Conservation (phyloP, 306 rosid genomes). For the Luffa acutangula region DNA sequence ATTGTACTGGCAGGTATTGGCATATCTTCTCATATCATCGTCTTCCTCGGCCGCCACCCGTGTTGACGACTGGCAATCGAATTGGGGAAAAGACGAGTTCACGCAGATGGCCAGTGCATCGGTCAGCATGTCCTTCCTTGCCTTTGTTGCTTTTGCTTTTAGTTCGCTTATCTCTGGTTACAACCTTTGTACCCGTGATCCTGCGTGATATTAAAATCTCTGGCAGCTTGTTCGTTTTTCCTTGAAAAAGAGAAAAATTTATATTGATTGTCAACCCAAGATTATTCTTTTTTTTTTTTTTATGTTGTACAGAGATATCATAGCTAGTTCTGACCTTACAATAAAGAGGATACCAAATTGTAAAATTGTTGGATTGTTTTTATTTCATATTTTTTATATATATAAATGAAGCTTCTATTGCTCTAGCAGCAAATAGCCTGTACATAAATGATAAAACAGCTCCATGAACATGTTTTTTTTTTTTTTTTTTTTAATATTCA, state of each 20-base stretch:
- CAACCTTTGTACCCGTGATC: constrained; percentile 47
- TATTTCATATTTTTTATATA: neutral
- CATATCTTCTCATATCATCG: constrained; percentile 89
- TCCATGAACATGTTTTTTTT: neutral
- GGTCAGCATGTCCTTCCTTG: constrained; percentile 68
- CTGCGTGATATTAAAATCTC: constrained; percentile 18
- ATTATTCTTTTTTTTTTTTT: neutral
- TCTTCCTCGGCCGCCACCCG: constrained; percentile 91
- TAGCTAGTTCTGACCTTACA: constrained; percentile 8
- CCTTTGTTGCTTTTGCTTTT: constrained; percentile 75
- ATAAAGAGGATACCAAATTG: constrained; percentile 1
- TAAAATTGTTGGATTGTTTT: neutral
- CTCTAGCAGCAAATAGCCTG: neutral
- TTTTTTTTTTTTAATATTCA: no score
- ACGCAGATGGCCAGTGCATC: constrained; percentile 92
- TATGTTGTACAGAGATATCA: constrained; percentile 11
- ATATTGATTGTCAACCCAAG: neutral
- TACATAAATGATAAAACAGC: neutral
- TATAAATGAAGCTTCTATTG: neutral
- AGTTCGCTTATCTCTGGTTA: constrained; percentile 88
- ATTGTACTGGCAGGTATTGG: constrained; percentile 44
- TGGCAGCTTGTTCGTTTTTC: neutral
- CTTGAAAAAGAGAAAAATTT: neutral
- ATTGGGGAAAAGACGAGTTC: constrained; percentile 98
- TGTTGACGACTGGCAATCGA: constrained; percentile 89